phyloP scores from a whole-genome alignment of 2,329 filamentous ascomycete species.

The Calonectria pseudoreteaudii region DNA sequence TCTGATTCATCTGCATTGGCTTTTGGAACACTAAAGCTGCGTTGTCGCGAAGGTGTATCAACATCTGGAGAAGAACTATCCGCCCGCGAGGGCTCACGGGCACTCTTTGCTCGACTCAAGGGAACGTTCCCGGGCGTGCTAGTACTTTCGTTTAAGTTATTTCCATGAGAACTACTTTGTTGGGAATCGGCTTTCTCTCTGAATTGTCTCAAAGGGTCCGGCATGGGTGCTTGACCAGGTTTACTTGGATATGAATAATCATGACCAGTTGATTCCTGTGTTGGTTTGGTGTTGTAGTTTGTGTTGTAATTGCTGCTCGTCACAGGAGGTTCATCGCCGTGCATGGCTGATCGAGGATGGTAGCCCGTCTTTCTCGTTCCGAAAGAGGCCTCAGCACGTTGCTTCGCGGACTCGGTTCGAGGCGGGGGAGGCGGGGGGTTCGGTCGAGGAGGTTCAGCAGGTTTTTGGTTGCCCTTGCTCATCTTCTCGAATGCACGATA shows the following conservation, averaged over 20 bases:
- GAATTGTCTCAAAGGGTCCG: slow-evolving; percentile 63
- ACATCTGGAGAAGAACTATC: slow-evolving; percentile 40
- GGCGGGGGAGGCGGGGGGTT: slow-evolving; percentile 54
- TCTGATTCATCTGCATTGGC: slow-evolving; percentile 26
- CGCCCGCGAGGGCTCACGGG: slow-evolving; percentile 50
- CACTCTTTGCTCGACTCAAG: slow-evolving; percentile 60
- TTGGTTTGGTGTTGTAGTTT: slow-evolving; percentile 60
- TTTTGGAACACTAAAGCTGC: slow-evolving; percentile 48
- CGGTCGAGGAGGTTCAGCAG: slow-evolving; percentile 44
- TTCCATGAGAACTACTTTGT: slow-evolving; percentile 69
- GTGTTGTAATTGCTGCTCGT: slow-evolving; percentile 64
- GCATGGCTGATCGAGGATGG: slow-evolving; percentile 59
- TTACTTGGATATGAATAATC: slow-evolving; percentile 16
- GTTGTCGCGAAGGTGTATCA: slow-evolving; percentile 40
- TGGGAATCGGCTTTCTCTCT: slow-evolving; percentile 58
- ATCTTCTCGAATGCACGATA: slow-evolving; percentile 58
- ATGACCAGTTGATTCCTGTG: slow-evolving; percentile 39
- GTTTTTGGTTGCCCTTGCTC: slow-evolving; percentile 49
- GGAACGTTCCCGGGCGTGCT: slow-evolving; percentile 64
- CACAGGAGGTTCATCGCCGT: slow-evolving; percentile 65
- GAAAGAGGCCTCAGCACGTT: slow-evolving; percentile 67
- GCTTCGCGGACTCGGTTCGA: slow-evolving; percentile 63
- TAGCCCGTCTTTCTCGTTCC: slow-evolving; percentile 63
- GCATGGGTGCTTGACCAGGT: slow-evolving; percentile 41
- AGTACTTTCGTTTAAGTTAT: slow-evolving; percentile 68